Conservation (phyloP, 2,329 filamentous ascomycete species). For the Sordariomycetes sp. region DNA sequence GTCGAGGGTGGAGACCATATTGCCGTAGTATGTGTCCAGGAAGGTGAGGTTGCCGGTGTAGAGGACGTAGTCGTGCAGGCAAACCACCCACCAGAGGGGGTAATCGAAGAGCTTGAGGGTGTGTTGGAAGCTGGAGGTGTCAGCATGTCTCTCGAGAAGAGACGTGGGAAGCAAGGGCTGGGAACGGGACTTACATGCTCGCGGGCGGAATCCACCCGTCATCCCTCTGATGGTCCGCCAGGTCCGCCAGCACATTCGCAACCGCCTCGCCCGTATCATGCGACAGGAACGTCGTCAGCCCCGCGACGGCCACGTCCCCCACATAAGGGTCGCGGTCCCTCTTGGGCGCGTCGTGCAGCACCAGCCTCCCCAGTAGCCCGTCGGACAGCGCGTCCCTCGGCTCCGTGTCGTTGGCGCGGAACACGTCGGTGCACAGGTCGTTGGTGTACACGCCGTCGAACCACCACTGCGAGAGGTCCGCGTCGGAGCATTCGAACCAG, state of each 20-base stretch:
- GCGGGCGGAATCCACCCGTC: slow-evolving; percentile 45
- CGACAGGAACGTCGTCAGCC: slow-evolving; percentile 34
- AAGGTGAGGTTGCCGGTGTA: slow-evolving; percentile 35
- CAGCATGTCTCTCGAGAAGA: neutral
- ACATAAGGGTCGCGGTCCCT: slow-evolving; percentile 42
- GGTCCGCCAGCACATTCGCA: slow-evolving; percentile 35
- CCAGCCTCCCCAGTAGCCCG: slow-evolving; percentile 30
- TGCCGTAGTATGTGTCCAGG: slow-evolving; percentile 27
- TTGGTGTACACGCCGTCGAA: slow-evolving; percentile 42
- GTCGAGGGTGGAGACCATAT: slow-evolving; percentile 29
- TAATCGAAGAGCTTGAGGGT: slow-evolving; percentile 38
- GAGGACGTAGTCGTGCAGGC: slow-evolving; percentile 34
- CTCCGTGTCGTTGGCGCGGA: slow-evolving; percentile 35
- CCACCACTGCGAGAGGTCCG: slow-evolving; percentile 38
- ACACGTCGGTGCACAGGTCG: slow-evolving; percentile 34
- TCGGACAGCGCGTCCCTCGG: slow-evolving; percentile 31
- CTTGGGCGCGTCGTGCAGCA: slow-evolving; percentile 39
- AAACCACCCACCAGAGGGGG: slow-evolving; percentile 40
- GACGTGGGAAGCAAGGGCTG: neutral
- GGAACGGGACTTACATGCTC: slow-evolving; percentile 28
- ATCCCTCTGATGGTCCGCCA: slow-evolving; percentile 33
- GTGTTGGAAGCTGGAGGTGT: slow-evolving; percentile 17
- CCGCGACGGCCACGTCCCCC: slow-evolving; percentile 38
- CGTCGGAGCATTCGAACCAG: slow-evolving; percentile 41
- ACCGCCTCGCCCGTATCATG: slow-evolving; percentile 28